Evolutionary conservation across 2,329 filamentous ascomycete genomes (phyloP).

Genomic region (Epicoccum nigrum): DNA sequence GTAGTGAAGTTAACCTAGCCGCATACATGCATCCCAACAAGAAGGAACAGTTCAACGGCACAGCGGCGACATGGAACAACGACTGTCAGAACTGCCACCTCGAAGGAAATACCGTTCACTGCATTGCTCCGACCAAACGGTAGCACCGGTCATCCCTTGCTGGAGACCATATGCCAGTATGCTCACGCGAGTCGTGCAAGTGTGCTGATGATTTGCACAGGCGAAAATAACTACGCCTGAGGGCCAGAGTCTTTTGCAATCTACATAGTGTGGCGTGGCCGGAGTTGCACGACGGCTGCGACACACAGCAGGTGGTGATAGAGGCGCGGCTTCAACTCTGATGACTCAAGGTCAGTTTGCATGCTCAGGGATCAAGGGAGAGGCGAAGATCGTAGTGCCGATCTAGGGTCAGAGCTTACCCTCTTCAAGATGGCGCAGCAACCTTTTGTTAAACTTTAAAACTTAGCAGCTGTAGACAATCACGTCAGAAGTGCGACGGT

Average conservation of each 20-base stretch:
- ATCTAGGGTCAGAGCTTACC: constrained; percentile 1
- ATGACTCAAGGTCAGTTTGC: background rate
- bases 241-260: background rate
- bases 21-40: constrained; percentile 1
- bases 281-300: constrained; percentile 8
- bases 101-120: background rate
- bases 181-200: constrained; percentile 4
- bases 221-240: background rate
- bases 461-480: background rate
- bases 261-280: background rate
- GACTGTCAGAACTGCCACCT: background rate
- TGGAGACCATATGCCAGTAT: background rate
- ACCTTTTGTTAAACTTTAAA: background rate
- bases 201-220: background rate
- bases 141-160: constrained; percentile 6
- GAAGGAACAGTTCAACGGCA: background rate
- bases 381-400: constrained; percentile 2
- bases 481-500: background rate
- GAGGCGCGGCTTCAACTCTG: background rate
- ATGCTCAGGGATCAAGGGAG: constrained; percentile 4
- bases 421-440: background rate
- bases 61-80: background rate
- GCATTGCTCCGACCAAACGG: constrained; percentile 1
- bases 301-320: background rate
- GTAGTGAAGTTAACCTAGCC: constrained; percentile 4